Evolutionary conservation across 2,329 filamentous ascomycete species (phyloP).

Genomic region (Penicillium sp.): DNA sequence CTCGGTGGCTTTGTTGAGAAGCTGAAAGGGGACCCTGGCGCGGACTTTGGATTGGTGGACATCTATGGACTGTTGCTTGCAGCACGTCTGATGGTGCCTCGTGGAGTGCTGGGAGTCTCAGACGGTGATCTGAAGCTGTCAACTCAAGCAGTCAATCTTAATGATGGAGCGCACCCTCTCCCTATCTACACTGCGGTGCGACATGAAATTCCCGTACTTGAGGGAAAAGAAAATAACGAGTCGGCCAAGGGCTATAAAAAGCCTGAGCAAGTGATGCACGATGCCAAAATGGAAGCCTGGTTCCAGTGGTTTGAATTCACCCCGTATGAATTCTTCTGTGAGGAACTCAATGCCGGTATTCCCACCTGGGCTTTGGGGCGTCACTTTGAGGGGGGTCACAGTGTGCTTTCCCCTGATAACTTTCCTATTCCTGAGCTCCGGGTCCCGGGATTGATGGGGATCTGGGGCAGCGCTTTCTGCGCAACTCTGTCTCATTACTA

Average conservation of each 20-base stretch:
- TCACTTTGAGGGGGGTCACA: conserved; percentile 68
- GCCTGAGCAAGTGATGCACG: conserved; percentile 41
- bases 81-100: conserved; percentile 78
- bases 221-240: conserved; percentile 31
- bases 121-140: conserved; percentile 84
- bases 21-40: conserved; percentile 71
- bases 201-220: conserved; percentile 78
- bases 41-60: conserved; percentile 86
- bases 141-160: conserved; percentile 71
- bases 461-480: conserved; percentile 97
- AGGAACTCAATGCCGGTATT: conserved; percentile 86
- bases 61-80: conserved; percentile 84
- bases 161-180: conserved; percentile 74
- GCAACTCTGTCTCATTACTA: conserved; percentile 96
- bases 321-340: conserved; percentile 91
- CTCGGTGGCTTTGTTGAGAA: conserved; percentile 88
- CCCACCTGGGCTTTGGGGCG: conserved; percentile 91
- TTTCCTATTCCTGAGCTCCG: conserved; percentile 76
- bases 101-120: conserved; percentile 72
- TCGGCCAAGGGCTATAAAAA: conserved; percentile 24
- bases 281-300: conserved; percentile 66
- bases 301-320: conserved; percentile 98
- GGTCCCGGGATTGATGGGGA: conserved; percentile 77
- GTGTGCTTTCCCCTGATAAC: conserved; percentile 59
- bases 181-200: conserved; percentile 95